phyloP scores from a whole-genome alignment of 768 basidiomycete genomes.

The Multifurca ochricompacta region DNA sequence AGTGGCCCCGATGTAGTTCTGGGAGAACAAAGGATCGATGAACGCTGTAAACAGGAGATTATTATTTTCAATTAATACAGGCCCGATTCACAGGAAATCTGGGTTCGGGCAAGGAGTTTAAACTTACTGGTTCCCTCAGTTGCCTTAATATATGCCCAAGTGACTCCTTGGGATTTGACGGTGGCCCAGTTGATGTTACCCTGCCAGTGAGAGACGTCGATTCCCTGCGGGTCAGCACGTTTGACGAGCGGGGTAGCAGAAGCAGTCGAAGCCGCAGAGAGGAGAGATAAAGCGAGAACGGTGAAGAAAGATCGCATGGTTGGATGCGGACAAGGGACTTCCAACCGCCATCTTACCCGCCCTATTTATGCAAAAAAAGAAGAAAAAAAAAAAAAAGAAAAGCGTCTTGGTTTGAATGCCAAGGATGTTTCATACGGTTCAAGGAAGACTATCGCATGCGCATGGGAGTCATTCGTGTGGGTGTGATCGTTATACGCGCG shows the following conservation, averaged over 20 bases:
- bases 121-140: slow-evolving; percentile 51
- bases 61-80: slow-evolving; percentile 20
- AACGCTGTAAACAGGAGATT: slow-evolving; percentile 26
- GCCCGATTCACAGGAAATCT: too few species aligned
- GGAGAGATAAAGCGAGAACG: slow-evolving; percentile 9
- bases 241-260: slow-evolving; percentile 21
- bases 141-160: slow-evolving; percentile 60
- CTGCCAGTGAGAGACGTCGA: slow-evolving; percentile 51
- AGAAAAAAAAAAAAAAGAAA: too few species aligned
- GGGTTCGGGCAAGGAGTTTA: not conserved
- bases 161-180: slow-evolving; percentile 43
- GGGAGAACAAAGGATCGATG: slow-evolving; percentile 37
- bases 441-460: too few species aligned
- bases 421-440: too few species aligned
- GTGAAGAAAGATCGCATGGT: too few species aligned
- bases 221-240: slow-evolving; percentile 39
- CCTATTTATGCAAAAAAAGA: too few species aligned
- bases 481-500: too few species aligned
- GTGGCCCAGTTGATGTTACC: slow-evolving; percentile 42
- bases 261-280: too few species aligned
- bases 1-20: slow-evolving; percentile 50
- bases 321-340: too few species aligned
- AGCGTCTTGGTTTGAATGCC: too few species aligned
- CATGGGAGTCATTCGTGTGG: too few species aligned
- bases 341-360: too few species aligned